A percentile compares a stretch with the other conserved stretches of the same genome.
Evolutionary conservation across 2,329 filamentous ascomycete genomes (phyloP).

Genomic region (Diplodia sapinea): DNA sequence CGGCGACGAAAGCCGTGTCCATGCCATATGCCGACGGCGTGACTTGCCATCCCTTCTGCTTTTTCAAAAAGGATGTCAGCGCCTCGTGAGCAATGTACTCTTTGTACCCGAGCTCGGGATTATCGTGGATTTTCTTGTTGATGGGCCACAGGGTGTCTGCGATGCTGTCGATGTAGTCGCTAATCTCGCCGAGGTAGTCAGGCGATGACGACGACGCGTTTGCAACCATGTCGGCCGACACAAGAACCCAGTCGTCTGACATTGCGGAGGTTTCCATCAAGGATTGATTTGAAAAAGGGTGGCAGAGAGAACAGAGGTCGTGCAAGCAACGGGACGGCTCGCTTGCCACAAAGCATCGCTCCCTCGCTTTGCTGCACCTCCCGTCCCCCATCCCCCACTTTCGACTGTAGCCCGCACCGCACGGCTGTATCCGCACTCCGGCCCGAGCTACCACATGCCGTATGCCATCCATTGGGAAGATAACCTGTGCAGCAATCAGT

Average conservation of each 20-base stretch:
- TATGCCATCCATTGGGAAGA: not conserved
- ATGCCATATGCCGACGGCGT: constrained; percentile 59
- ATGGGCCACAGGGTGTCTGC: constrained; percentile 52
- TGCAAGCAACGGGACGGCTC: not conserved
- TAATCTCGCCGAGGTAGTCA: constrained; percentile 40
- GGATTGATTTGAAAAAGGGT: not conserved
- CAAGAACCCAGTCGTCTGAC: constrained; percentile 24
- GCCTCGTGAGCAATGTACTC: constrained; percentile 59
- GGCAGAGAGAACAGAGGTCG: not conserved
- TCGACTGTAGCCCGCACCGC: constrained; percentile 4
- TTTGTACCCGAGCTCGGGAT: constrained; percentile 57
- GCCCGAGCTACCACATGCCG: not conserved
- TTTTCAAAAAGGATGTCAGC: constrained; percentile 56
- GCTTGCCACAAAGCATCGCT: not conserved
- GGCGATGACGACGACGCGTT: not conserved
- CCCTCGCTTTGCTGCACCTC: not conserved
- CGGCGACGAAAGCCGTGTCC: constrained; percentile 60
- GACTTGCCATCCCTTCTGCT: constrained; percentile 56
- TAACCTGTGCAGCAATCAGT: not conserved
- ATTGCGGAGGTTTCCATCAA: not conserved
- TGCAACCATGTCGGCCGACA: not conserved
- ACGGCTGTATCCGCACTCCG: constrained; percentile 14
- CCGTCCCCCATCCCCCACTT: constrained; percentile 18
- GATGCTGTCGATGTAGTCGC: constrained; percentile 50
- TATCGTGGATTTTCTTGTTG: constrained; percentile 59